phyloP scores from a whole-genome alignment of 2,329 filamentous ascomycete species.

The Colletotrichum sp. region DNA sequence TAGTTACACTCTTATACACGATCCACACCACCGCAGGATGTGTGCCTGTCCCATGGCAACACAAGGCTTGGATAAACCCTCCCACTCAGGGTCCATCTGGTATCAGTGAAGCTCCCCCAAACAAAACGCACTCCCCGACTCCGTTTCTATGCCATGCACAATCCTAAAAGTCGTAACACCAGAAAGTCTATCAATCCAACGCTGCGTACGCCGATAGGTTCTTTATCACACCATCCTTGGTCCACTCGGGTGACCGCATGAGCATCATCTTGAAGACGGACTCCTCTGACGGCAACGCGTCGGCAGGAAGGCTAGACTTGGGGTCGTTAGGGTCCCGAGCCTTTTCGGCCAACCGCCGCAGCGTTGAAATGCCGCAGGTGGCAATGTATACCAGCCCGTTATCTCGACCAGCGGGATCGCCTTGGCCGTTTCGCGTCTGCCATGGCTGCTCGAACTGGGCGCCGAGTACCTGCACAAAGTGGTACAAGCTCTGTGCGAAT shows the following conservation, averaged over 20 bases:
- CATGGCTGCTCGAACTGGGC: slow-evolving; percentile 59
- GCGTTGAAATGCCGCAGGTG: slow-evolving; percentile 68
- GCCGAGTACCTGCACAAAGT: slow-evolving; percentile 76
- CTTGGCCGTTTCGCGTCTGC: slow-evolving; percentile 38
- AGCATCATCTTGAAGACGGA: slow-evolving; percentile 70
- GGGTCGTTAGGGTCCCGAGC: slow-evolving; percentile 61
- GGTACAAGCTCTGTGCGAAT: slow-evolving; percentile 80
- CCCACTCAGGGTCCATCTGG: background rate
- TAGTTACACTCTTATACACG: slow-evolving; percentile 18
- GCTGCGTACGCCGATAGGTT: slow-evolving; percentile 70
- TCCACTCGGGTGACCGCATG: slow-evolving; percentile 66
- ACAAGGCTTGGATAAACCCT: background rate
- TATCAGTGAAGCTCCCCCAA: background rate
- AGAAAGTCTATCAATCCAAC: slow-evolving; percentile 38
- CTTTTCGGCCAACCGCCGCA: slow-evolving; percentile 74
- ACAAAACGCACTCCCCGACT: background rate
- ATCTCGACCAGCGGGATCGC: slow-evolving; percentile 34
- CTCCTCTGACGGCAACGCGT: slow-evolving; percentile 70
- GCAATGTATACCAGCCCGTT: slow-evolving; percentile 67
- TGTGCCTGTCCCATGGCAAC: background rate
- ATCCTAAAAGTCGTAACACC: background rate
- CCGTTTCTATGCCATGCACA: slow-evolving; percentile 1
- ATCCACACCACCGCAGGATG: background rate
- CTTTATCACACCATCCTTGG: slow-evolving; percentile 69
- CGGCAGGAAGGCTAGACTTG: slow-evolving; percentile 57